phyloP scores from a whole-genome alignment of 768 basidiomycete genomes.

The Pluteus cervinus region DNA sequence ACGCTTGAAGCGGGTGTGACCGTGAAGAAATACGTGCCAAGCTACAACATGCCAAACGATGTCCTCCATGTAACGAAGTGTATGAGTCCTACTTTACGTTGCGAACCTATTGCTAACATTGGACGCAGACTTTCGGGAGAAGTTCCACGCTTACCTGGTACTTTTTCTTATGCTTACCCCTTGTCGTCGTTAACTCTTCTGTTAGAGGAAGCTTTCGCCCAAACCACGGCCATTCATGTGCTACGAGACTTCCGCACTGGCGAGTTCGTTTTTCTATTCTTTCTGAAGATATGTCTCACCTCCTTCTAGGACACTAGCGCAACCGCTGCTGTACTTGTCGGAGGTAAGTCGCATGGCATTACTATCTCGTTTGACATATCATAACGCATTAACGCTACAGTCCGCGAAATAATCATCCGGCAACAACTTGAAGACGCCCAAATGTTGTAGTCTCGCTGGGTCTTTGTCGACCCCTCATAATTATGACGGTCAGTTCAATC shows the following conservation, averaged over 20 bases:
- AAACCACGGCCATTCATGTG: conserved; percentile 55
- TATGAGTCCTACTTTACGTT: conserved; percentile 22
- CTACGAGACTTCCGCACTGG: conserved; percentile 68
- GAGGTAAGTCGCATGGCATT: conserved; percentile 16
- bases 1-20: conserved; percentile 51
- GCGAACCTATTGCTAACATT: conserved; percentile 1
- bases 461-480: conserved; percentile 1
- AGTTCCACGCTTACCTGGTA: conserved; percentile 60
- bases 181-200: conserved; percentile 1
- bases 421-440: conserved; percentile 28
- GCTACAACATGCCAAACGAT: conserved; percentile 58
- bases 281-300: background rate
- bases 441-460: conserved; percentile 12
- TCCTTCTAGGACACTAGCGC: conserved; percentile 31
- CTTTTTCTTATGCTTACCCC: conserved; percentile 9
- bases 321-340: conserved; percentile 31
- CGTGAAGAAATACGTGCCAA: conserved; percentile 56
- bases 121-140: conserved; percentile 60
- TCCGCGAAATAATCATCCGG: conserved; percentile 36
- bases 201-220: conserved; percentile 52
- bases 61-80: conserved; percentile 56
- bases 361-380: background rate
- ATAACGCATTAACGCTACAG: conserved; percentile 7
- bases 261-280: conserved; percentile 24
- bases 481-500: too few relatives aligned